Evolutionary conservation across 257 asterid species (phyloP).

Genomic region (Forsythia viridissima): DNA sequence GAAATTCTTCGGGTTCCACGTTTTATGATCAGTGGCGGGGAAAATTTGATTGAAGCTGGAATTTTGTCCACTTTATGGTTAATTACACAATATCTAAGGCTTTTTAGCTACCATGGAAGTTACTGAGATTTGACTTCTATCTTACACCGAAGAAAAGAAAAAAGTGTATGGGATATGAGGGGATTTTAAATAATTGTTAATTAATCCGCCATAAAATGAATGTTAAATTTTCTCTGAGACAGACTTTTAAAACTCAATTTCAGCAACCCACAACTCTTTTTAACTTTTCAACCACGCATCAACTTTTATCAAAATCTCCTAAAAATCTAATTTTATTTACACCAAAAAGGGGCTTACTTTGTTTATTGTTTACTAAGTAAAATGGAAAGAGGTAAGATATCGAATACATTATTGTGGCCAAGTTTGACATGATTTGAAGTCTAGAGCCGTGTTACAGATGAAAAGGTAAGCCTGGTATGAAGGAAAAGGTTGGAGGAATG

Average conservation of each 20-base stretch:
- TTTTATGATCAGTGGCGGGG: not conserved
- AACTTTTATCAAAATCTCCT: too few relatives aligned
- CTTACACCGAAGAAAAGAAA: not conserved
- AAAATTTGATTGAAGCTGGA: not conserved
- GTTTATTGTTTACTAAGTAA: not conserved
- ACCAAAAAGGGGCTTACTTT: not conserved
- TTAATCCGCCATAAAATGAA: not conserved
- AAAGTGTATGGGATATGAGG: not conserved
- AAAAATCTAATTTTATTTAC: too few relatives aligned
- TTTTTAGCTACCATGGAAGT: not conserved
- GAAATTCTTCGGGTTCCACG: not conserved
- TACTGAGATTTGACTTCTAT: not conserved
- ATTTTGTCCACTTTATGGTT: not conserved
- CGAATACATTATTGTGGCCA: not conserved
- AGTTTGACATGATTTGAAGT: not conserved
- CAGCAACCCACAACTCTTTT: too few relatives aligned
- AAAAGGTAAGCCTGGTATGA: not conserved
- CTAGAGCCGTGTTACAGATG: not conserved
- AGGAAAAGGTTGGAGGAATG: not conserved
- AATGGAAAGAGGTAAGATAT: not conserved
- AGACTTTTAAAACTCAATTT: not conserved
- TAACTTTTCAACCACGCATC: too few relatives aligned
- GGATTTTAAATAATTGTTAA: not conserved
- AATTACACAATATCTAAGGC: not conserved
- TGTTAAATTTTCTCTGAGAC: not conserved